phyloP scores from a whole-genome alignment of 345 rosid species.

The Excoecaria agallocha region DNA sequence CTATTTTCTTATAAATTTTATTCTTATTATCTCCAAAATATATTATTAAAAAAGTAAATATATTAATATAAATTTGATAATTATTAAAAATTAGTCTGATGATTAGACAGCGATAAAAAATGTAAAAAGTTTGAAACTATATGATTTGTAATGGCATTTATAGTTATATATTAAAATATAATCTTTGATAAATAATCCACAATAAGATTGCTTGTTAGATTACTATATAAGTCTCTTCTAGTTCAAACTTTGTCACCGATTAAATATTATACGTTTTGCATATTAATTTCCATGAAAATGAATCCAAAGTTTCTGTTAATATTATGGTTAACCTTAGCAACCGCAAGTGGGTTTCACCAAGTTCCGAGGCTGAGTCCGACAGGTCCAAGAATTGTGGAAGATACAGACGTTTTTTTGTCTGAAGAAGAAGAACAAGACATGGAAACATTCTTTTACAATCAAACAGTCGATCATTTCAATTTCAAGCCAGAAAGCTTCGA shows the following conservation, averaged over 20 bases:
- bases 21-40: too few species aligned
- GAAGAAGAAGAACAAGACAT: slow-evolving; percentile 14
- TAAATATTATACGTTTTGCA: too few species aligned
- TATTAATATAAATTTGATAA: too few species aligned
- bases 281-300: background rate
- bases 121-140: too few species aligned
- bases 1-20: too few species aligned
- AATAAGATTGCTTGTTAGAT: background rate
- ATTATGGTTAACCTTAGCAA: background rate
- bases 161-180: too few species aligned
- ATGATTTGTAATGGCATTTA: too few species aligned
- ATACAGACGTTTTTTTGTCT: background rate
- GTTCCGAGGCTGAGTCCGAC: slow-evolving; percentile 40
- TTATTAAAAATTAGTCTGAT: too few species aligned
- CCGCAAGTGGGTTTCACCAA: background rate
- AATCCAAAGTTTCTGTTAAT: background rate
- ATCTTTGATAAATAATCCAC: too few species aligned
- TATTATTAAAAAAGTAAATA: too few species aligned
- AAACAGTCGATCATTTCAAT: slow-evolving; percentile 53
- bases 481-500: slow-evolving; percentile 40
- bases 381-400: slow-evolving; percentile 12
- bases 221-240: background rate
- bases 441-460: slow-evolving; percentile 35
- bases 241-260: background rate
- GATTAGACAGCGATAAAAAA: too few species aligned